A percentile compares a stretch with the other conserved stretches of the same genome.
phyloP scores from a whole-genome alignment of 1,284 basidiomycete genomes.

The Tilletia caries region DNA sequence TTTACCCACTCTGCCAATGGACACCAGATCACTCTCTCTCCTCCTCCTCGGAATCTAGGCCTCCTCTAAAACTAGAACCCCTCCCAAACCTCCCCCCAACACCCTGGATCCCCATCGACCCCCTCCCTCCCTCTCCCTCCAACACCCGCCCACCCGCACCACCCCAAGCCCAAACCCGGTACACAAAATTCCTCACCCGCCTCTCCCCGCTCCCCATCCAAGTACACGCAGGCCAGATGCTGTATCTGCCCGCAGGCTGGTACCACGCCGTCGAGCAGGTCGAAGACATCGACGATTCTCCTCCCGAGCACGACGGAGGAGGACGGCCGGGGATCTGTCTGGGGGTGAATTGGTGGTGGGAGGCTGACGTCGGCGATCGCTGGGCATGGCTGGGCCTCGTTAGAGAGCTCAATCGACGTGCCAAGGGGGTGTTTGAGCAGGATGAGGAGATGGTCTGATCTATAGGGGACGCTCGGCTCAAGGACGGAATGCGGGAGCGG shows the following conservation, averaged over 20 bases:
- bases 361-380: conserved; percentile 21
- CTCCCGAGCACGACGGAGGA: background rate
- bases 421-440: background rate
- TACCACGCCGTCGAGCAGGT: conserved; percentile 44
- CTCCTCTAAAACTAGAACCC: background rate
- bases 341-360: conserved; percentile 49
- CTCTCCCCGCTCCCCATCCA: conserved; percentile 36
- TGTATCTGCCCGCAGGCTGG: conserved; percentile 46
- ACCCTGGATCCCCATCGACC: conserved; percentile 46
- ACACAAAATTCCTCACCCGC: conserved; percentile 9
- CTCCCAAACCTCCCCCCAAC: conserved; percentile 19
- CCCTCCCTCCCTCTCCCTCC: conserved; percentile 19
- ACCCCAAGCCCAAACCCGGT: conserved; percentile 23
- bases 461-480: no score
- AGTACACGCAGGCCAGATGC: conserved; percentile 38
- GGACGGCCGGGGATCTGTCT: conserved; percentile 33
- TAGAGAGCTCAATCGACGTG: background rate
- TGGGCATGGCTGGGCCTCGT: conserved; percentile 12
- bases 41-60: background rate
- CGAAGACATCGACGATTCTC: conserved; percentile 34
- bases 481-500: no score
- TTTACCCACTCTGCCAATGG: conserved; percentile 20
- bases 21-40: no score
- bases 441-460: conserved; percentile 9
- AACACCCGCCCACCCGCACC: conserved; percentile 15